Percentiles rank a stretch among this genome's conserved stretches.
These are phyloP conservation scores for Umbelopsis vinacea DNA, from an alignment of 192 early-diverging fungal genomes.

Conservation along the genomic window DNA sequence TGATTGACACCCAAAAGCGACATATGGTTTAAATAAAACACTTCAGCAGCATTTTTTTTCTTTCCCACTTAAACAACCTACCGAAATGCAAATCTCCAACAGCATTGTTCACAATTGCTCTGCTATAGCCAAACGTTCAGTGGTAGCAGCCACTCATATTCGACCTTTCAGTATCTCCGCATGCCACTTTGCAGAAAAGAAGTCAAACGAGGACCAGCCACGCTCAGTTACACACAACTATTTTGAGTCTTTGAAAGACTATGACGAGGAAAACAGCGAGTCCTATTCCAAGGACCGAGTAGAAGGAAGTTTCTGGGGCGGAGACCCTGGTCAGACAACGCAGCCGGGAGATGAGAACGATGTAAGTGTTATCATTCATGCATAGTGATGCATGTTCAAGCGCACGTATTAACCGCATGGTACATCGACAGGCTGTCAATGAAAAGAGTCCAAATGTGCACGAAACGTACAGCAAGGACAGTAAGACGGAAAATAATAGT, in stretches of 20 bases:
- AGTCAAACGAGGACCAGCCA: neutral
- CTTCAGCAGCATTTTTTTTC: neutral
- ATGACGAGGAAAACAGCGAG: slow-evolving; percentile 3
- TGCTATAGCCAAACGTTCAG: neutral
- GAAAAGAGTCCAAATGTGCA: neutral
- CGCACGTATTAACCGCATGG: neutral
- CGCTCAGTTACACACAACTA: slow-evolving; percentile 14
- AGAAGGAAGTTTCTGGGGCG: slow-evolving; percentile 15
- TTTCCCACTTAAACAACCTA: neutral
- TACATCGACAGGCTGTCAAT: neutral
- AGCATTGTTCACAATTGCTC: neutral
- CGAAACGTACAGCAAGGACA: neutral
- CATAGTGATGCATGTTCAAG: neutral
- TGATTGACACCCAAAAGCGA: neutral
- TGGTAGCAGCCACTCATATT: neutral
- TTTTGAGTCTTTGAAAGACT: slow-evolving; percentile 12
- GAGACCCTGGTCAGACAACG: neutral
- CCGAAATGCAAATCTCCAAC: slow-evolving; percentile 1
- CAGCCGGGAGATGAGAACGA: slow-evolving; percentile 7
- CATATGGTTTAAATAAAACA: neutral
- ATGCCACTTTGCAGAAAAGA: neutral
- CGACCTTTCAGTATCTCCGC: slow-evolving; percentile 12
- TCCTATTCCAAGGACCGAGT: neutral
- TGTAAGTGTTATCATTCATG: neutral
- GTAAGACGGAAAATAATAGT: neutral